These are phyloP conservation scores for Fusarium continuum DNA, from an alignment of 2,329 filamentous ascomycete species.

Conservation along the genomic window DNA sequence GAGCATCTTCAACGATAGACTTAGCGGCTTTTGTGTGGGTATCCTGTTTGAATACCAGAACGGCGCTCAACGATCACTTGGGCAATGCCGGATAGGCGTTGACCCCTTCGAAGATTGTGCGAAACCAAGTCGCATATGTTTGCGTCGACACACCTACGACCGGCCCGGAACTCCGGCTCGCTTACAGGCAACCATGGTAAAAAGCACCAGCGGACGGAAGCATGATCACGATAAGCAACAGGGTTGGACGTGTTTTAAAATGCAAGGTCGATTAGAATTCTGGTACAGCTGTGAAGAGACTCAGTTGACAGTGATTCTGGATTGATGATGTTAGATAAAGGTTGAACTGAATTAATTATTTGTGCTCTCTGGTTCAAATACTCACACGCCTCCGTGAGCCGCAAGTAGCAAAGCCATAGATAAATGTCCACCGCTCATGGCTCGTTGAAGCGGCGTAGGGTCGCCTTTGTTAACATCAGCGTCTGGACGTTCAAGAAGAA, in stretches of 20 bases:
- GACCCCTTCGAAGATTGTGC: constrained; percentile 10
- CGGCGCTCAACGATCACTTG: constrained; percentile 23
- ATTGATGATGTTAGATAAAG: constrained; percentile 52
- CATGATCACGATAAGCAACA: constrained; percentile 15
- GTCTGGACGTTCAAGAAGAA: too few relatives aligned
- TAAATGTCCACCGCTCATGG: too few relatives aligned
- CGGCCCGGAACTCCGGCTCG: too few relatives aligned
- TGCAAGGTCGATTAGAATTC: constrained; percentile 21
- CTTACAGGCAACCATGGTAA: too few relatives aligned
- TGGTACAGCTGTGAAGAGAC: constrained; percentile 26
- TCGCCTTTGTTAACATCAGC: too few relatives aligned
- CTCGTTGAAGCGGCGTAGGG: too few relatives aligned
- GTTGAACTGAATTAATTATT: too few relatives aligned
- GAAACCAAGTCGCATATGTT: constrained; percentile 17
- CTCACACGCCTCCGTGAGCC: too few relatives aligned
- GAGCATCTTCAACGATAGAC: constrained; percentile 9
- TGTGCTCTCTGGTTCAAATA: too few relatives aligned
- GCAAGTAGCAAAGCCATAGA: too few relatives aligned
- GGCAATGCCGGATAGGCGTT: constrained; percentile 25
- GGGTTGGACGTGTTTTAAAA: constrained; percentile 24
- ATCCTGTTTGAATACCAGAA: constrained; percentile 25
- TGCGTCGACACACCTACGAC: too few relatives aligned
- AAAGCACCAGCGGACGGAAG: background rate
- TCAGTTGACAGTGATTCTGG: constrained; percentile 2
- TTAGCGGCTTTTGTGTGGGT: constrained; percentile 13